phyloP scores from a whole-genome alignment of 371 early-diverging fungal species.

The Parasitella parasitica region DNA sequence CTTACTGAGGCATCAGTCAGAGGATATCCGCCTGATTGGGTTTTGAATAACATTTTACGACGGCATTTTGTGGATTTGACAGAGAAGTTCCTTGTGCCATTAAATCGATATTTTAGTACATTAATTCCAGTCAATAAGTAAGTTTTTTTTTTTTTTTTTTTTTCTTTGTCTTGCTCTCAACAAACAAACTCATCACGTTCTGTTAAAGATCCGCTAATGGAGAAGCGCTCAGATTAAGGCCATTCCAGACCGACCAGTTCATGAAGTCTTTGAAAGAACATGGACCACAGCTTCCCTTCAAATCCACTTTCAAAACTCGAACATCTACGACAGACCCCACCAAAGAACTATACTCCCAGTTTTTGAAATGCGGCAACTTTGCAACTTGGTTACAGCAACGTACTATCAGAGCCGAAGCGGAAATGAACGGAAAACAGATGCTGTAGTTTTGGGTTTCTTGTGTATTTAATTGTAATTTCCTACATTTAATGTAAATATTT shows the following conservation, averaged over 20 bases:
- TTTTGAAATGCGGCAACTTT: constrained; percentile 92
- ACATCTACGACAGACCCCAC: constrained; percentile 42
- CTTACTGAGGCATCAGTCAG: constrained; percentile 67
- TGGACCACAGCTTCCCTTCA: constrained; percentile 53
- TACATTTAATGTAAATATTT: not conserved
- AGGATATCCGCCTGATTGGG: constrained; percentile 66
- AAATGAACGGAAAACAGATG: not conserved
- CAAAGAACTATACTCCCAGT: constrained; percentile 80
- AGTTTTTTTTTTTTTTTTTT: constrained; percentile 22
- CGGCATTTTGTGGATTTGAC: constrained; percentile 93
- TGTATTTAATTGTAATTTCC: constrained; percentile 1
- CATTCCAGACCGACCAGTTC: constrained; percentile 56
- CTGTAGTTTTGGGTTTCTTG: not conserved
- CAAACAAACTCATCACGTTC: not conserved
- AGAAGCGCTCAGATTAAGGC: constrained; percentile 43
- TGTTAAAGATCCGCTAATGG: constrained; percentile 8
- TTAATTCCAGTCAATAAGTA: constrained; percentile 70
- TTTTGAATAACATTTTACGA: constrained; percentile 87
- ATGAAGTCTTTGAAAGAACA: constrained; percentile 56
- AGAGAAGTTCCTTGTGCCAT: constrained; percentile 91
- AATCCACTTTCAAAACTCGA: constrained; percentile 52
- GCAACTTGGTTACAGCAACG: constrained; percentile 91
- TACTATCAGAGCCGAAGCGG: constrained; percentile 65
- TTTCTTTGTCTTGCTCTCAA: no score
- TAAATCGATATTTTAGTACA: constrained; percentile 90